Percentiles rank a stretch among this genome's conserved stretches.
phyloP scores from a whole-genome alignment of 2,329 filamentous ascomycete genomes.

The Cladosporium sp. region DNA sequence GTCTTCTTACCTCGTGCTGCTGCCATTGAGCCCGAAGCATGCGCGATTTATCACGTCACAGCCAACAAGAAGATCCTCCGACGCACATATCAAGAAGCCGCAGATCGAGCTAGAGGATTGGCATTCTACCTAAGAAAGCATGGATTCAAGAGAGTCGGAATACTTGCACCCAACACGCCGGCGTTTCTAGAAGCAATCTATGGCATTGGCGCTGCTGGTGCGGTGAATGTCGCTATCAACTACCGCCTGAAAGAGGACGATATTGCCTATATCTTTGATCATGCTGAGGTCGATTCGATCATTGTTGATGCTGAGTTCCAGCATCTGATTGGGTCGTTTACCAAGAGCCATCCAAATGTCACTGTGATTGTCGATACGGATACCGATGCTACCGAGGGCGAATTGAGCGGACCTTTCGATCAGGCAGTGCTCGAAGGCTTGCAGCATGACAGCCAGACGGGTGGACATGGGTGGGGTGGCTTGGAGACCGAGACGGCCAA shows the following conservation, averaged over 20 bases:
- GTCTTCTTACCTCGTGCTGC: slow-evolving; percentile 83
- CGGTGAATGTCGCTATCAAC: slow-evolving; percentile 65
- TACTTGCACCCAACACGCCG: slow-evolving; percentile 87
- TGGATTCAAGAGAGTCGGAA: slow-evolving; percentile 70
- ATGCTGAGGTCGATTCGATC: slow-evolving; percentile 79
- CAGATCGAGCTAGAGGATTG: slow-evolving; percentile 79
- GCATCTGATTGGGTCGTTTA: slow-evolving; percentile 63
- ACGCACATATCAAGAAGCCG: slow-evolving; percentile 73
- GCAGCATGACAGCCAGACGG: slow-evolving; percentile 61
- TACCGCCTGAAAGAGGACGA: slow-evolving; percentile 77
- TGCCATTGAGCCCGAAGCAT: slow-evolving; percentile 73
- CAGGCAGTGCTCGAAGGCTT: slow-evolving; percentile 77
- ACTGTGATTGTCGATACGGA: slow-evolving; percentile 78
- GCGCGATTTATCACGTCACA: slow-evolving; percentile 79
- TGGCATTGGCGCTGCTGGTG: slow-evolving; percentile 76
- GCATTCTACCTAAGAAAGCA: slow-evolving; percentile 81
- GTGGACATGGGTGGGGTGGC: slow-evolving; percentile 68
- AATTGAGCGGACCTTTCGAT: slow-evolving; percentile 75
- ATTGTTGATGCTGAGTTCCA: slow-evolving; percentile 81
- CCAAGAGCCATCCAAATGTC: slow-evolving; percentile 55
- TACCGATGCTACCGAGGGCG: slow-evolving; percentile 69
- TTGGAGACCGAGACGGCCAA: slow-evolving; percentile 65
- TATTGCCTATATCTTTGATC: slow-evolving; percentile 83
- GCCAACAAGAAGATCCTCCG: slow-evolving; percentile 68
- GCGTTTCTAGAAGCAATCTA: slow-evolving; percentile 90